These are phyloP conservation scores for Larix kaempferi DNA, from an alignment of 75 land plant species.

Conservation along the genomic window DNA sequence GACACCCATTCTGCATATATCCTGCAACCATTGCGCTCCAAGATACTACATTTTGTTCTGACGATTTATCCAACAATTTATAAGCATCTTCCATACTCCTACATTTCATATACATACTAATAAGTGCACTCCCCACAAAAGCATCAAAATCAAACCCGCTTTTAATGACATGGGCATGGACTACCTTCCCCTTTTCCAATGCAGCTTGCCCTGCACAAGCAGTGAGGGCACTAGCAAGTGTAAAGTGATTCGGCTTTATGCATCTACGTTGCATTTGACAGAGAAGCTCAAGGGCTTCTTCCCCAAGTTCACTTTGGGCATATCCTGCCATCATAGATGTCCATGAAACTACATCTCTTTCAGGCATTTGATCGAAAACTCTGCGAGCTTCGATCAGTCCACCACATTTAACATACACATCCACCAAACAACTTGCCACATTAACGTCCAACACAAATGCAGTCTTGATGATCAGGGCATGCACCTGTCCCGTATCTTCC, in stretches of 20 bases:
- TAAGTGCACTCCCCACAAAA: background rate
- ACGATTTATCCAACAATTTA: slow-evolving; percentile 40
- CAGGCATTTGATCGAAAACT: slow-evolving; percentile 22
- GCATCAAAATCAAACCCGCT: background rate
- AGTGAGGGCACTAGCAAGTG: background rate
- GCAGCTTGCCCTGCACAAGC: slow-evolving; percentile 12
- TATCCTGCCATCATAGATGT: slow-evolving; percentile 58
- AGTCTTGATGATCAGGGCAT: slow-evolving; percentile 36
- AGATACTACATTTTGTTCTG: slow-evolving; percentile 26
- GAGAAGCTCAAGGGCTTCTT: slow-evolving; percentile 45
- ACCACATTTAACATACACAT: slow-evolving; percentile 47
- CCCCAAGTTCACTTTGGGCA: slow-evolving; percentile 18
- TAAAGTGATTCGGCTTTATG: slow-evolving; percentile 13
- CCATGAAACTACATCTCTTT: slow-evolving; percentile 47
- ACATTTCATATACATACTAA: background rate
- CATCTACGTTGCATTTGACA: slow-evolving; percentile 29
- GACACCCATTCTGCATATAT: slow-evolving; percentile 55
- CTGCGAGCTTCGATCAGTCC: slow-evolving; percentile 20
- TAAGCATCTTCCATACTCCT: slow-evolving; percentile 34
- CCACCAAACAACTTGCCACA: slow-evolving; percentile 48
- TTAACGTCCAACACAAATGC: slow-evolving; percentile 43
- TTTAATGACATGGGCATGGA: background rate
- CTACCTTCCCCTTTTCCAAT: background rate
- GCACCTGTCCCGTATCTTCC: slow-evolving; percentile 22
- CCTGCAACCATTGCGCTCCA: slow-evolving; percentile 65